phyloP scores from a whole-genome alignment of 1,284 basidiomycete genomes.

The Marasmius sp. region DNA sequence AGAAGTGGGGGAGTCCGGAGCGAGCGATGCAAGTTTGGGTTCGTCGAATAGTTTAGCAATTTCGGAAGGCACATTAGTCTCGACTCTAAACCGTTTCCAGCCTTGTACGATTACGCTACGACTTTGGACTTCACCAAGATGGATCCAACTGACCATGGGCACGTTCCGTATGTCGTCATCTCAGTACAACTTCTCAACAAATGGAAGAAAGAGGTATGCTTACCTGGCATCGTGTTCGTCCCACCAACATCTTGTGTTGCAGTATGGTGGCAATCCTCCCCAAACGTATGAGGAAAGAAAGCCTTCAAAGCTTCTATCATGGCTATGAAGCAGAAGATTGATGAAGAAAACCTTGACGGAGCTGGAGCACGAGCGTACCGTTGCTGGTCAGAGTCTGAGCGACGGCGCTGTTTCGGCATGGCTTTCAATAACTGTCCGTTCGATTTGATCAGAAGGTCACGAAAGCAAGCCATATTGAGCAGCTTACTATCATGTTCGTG shows the following conservation, averaged over 20 bases:
- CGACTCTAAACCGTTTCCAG: slow-evolving; percentile 73
- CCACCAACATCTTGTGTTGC: slow-evolving; percentile 5
- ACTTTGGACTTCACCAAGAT: slow-evolving; percentile 90
- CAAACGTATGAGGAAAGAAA: slow-evolving; percentile 62
- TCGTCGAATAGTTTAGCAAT: slow-evolving; percentile 68
- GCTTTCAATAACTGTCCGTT: slow-evolving; percentile 79
- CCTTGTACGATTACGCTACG: slow-evolving; percentile 90
- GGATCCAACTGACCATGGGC: slow-evolving; percentile 53
- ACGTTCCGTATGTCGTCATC: slow-evolving; percentile 88
- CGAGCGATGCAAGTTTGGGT: slow-evolving; percentile 41
- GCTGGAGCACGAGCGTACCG: slow-evolving; percentile 76
- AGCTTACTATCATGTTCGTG: slow-evolving; percentile 80
- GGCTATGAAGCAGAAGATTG: slow-evolving; percentile 80
- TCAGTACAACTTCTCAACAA: slow-evolving; percentile 80
- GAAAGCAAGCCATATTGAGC: background rate
- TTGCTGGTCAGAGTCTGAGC: slow-evolving; percentile 87
- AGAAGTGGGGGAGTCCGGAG: slow-evolving; percentile 66
- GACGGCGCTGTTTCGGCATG: slow-evolving; percentile 87
- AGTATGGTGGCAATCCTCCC: slow-evolving; percentile 71
- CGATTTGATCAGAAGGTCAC: background rate
- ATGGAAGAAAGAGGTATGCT: slow-evolving; percentile 72
- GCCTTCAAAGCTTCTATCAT: slow-evolving; percentile 85
- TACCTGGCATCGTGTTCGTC: background rate
- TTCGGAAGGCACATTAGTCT: slow-evolving; percentile 70
- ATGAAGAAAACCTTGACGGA: slow-evolving; percentile 70